phyloP scores from a whole-genome alignment of 148 eudicot genomes.

The Spergularia bocconei region DNA sequence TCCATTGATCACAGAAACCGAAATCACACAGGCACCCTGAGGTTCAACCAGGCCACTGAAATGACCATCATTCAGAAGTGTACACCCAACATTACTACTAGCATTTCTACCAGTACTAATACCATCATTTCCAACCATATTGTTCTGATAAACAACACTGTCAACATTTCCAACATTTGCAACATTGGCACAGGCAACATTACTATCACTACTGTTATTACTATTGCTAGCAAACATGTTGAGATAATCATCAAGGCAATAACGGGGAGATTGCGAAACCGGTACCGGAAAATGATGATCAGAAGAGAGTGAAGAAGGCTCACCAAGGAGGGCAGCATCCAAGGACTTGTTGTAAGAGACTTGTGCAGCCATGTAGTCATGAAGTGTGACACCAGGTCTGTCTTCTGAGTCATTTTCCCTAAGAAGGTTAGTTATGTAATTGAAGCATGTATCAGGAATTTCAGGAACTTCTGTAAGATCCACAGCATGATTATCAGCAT shows the following conservation, averaged over 20 bases:
- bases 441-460: constrained; percentile 42
- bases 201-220: background rate
- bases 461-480: constrained; percentile 35
- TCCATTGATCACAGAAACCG: background rate
- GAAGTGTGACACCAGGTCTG: constrained; percentile 24
- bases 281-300: constrained; percentile 14
- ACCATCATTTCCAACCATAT: no score
- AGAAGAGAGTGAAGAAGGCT: constrained; percentile 7
- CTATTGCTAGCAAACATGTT: constrained; percentile 11
- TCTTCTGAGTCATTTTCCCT: constrained; percentile 35
- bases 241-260: constrained; percentile 28
- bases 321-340: constrained; percentile 25
- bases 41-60: background rate
- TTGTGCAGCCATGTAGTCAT: constrained; percentile 41
- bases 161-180: background rate
- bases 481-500: background rate
- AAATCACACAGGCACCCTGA: background rate
- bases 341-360: constrained; percentile 28
- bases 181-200: background rate
- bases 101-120: background rate
- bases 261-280: constrained; percentile 2
- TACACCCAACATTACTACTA: background rate
- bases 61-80: background rate
- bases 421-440: constrained; percentile 39
- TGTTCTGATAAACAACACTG: background rate